phyloP scores from a whole-genome alignment of 768 basidiomycete genomes.

The Lactarius trivialis region DNA sequence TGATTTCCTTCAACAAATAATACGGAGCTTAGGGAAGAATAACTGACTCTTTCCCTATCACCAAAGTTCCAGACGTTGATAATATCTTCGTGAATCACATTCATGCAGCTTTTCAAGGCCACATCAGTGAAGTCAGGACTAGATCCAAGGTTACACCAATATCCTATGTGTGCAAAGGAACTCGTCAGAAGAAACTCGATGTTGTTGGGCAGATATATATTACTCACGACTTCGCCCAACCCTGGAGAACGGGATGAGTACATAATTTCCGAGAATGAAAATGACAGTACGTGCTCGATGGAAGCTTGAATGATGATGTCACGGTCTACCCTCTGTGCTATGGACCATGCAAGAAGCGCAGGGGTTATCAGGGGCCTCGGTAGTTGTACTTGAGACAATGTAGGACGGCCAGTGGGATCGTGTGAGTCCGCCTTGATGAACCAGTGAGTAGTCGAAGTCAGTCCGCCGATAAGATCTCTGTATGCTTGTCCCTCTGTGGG shows the following conservation, averaged over 20 bases:
- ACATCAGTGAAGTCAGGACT: background rate
- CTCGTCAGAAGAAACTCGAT: background rate
- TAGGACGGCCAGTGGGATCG: background rate
- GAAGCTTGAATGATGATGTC: background rate
- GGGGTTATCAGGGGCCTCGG: background rate
- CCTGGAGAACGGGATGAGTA: background rate
- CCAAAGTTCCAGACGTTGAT: background rate
- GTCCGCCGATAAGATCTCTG: background rate
- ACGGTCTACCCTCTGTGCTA: conserved; percentile 6
- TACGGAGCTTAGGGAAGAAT: background rate
- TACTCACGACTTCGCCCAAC: conserved; percentile 10
- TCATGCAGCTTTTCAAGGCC: background rate
- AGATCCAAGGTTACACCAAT: conserved; percentile 11
- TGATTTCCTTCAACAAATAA: background rate
- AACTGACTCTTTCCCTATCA: background rate
- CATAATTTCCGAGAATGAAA: background rate
- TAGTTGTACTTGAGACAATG: background rate
- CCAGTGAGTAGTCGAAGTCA: background rate
- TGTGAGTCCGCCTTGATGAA: background rate
- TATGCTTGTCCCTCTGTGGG: background rate
- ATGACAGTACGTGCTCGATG: background rate
- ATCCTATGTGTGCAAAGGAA: background rate
- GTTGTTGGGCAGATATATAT: background rate
- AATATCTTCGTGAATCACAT: conserved; percentile 3
- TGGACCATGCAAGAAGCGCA: conserved; percentile 6